Evolutionary conservation across 495 filamentous ascomycete species (phyloP).

Genomic region (Hypoxylon fragiforme): DNA sequence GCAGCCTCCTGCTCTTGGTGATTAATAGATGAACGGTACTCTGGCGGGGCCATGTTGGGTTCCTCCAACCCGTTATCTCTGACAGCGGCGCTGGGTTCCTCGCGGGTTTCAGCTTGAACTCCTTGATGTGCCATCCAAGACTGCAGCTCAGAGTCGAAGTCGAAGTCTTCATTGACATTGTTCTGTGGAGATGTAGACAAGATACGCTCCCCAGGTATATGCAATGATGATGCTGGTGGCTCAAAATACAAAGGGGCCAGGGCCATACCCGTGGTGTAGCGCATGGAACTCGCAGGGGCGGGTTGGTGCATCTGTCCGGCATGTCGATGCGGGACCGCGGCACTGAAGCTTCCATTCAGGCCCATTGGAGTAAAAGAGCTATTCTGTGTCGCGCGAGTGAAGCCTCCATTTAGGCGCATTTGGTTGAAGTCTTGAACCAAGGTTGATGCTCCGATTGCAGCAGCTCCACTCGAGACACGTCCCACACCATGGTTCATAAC

Average conservation of each 20-base stretch:
- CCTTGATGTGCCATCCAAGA: conserved; percentile 36
- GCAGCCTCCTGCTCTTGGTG: too few species aligned
- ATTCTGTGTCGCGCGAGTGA: background rate
- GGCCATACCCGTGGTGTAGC: too few species aligned
- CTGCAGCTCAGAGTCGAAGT: conserved; percentile 27
- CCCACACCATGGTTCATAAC: too few species aligned
- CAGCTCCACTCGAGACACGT: too few species aligned
- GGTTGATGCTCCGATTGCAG: background rate
- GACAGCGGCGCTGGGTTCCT: too few species aligned
- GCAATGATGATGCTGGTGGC: background rate
- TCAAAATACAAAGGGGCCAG: too few species aligned
- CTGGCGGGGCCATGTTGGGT: background rate
- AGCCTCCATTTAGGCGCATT: conserved; percentile 17
- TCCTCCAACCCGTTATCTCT: too few species aligned
- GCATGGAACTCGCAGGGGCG: too few species aligned
- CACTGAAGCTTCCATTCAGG: background rate
- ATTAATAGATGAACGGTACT: background rate
- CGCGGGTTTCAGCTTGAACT: background rate
- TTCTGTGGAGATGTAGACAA: too few species aligned
- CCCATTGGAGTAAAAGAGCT: background rate
- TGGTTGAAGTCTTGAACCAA: conserved; percentile 44
- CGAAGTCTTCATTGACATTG: conserved; percentile 18
- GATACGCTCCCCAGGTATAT: too few species aligned
- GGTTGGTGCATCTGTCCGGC: too few species aligned
- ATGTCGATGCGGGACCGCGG: too few species aligned